A percentile compares a stretch with the other conserved stretches of the same genome.
phyloP scores from a whole-genome alignment of 768 basidiomycete genomes.

The Pleurotus giganteus region DNA sequence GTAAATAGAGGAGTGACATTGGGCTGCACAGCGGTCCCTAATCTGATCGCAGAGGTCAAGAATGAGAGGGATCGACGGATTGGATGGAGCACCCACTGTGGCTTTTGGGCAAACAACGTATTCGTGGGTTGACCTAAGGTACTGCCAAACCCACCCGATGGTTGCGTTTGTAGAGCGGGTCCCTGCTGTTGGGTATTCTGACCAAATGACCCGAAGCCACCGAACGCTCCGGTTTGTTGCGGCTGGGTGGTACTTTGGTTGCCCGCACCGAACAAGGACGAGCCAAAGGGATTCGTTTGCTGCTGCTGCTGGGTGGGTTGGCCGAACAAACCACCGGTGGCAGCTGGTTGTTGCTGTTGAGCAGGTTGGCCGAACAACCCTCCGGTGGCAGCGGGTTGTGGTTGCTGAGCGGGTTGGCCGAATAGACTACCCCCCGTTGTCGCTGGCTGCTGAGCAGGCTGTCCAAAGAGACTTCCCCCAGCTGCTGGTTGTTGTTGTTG shows the following conservation, averaged over 20 bases:
- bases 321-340: conserved; percentile 31
- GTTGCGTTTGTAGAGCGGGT: conserved; percentile 29
- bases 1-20: conserved; percentile 39
- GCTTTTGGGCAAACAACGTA: conserved; percentile 29
- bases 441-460: conserved; percentile 30
- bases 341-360: conserved; percentile 20
- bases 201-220: conserved; percentile 10
- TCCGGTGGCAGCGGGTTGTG: conserved; percentile 19
- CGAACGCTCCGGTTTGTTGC: conserved; percentile 16
- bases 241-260: conserved; percentile 17
- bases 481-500: conserved; percentile 21
- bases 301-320: conserved; percentile 15
- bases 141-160: conserved; percentile 22
- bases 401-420: conserved; percentile 29
- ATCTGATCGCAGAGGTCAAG: conserved; percentile 10
- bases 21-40: conserved; percentile 15
- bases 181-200: conserved; percentile 18
- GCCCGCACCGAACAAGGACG: conserved; percentile 11
- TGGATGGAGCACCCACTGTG: conserved; percentile 17
- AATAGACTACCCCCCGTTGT: conserved; percentile 31
- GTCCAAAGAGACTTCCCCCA: conserved; percentile 26
- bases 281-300: background rate
- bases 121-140: conserved; percentile 19
- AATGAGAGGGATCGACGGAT: conserved; percentile 1
- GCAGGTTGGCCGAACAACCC: conserved; percentile 18